These are phyloP conservation scores for Colletotrichum costaricense DNA, from an alignment of 2,329 filamentous ascomycete species.

Conservation along the genomic window DNA sequence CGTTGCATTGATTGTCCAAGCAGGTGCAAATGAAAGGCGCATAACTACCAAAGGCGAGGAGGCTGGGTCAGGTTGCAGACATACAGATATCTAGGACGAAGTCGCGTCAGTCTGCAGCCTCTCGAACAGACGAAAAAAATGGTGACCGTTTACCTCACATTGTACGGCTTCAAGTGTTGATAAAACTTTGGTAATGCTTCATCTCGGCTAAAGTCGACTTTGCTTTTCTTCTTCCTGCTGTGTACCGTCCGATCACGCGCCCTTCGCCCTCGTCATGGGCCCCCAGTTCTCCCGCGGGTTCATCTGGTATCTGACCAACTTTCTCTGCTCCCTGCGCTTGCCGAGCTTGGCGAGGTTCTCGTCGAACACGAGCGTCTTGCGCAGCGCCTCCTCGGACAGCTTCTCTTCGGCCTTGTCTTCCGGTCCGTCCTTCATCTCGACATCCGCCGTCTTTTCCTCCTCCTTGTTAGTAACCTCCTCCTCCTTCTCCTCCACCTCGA, in stretches of 20 bases:
- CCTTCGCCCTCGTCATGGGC: slow-evolving; percentile 74
- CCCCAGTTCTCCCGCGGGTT: slow-evolving; percentile 97
- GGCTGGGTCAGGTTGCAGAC: neutral
- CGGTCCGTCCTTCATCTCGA: slow-evolving; percentile 42
- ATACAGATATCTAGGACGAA: neutral
- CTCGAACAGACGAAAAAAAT: neutral
- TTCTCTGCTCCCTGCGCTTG: slow-evolving; percentile 72
- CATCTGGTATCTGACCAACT: slow-evolving; percentile 85
- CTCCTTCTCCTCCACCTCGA: slow-evolving; percentile 42
- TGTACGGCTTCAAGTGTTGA: slow-evolving; percentile 5
- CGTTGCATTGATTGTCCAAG: neutral
- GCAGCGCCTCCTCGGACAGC: slow-evolving; percentile 51
- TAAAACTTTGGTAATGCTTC: neutral
- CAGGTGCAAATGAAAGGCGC: neutral
- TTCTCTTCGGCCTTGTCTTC: slow-evolving; percentile 37
- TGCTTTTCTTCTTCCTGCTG: neutral
- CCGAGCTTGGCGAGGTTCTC: slow-evolving; percentile 82
- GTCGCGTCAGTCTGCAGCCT: neutral
- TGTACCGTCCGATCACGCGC: slow-evolving; percentile 63
- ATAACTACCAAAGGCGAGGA: neutral
- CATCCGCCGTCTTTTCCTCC: slow-evolving; percentile 49
- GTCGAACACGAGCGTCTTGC: slow-evolving; percentile 78
- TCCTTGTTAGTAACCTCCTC: slow-evolving; percentile 38
- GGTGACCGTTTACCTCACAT: slow-evolving; percentile 9
- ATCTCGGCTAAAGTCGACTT: slow-evolving; percentile 8